Conservation (phyloP, 352 stramenopile species). For the Globisporangium echinulatum region DNA sequence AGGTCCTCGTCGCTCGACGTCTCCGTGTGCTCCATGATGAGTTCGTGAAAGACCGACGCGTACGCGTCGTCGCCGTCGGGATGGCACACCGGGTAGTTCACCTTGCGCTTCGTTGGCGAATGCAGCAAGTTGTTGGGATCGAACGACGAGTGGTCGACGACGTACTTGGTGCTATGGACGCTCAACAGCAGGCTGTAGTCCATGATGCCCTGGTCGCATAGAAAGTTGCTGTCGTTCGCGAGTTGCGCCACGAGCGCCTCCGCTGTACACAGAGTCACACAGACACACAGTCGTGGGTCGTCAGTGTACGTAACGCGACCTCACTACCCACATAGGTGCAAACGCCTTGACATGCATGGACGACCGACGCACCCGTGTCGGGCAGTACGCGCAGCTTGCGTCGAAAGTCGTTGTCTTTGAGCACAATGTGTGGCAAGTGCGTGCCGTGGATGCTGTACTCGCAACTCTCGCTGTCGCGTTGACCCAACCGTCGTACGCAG, state of each 20-base stretch:
- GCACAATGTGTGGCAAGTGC: constrained; percentile 69
- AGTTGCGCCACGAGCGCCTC: constrained; percentile 59
- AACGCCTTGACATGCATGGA: neutral
- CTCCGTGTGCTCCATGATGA: constrained; percentile 22
- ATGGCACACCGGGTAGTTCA: constrained; percentile 68
- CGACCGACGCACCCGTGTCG: constrained; percentile 25
- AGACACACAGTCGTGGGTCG: neutral
- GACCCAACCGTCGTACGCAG: too few species aligned
- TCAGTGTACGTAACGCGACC: neutral
- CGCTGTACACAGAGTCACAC: constrained; percentile 14
- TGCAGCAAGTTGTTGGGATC: constrained; percentile 27
- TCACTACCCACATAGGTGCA: neutral
- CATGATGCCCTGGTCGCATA: constrained; percentile 80
- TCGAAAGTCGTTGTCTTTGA: constrained; percentile 87
- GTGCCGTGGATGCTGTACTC: constrained; percentile 74
- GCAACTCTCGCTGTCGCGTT: constrained; percentile 37
- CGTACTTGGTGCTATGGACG: constrained; percentile 82
- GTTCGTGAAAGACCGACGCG: constrained; percentile 25
- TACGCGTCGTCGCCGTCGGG: constrained; percentile 43
- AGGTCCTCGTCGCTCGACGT: constrained; percentile 45
- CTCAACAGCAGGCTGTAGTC: constrained; percentile 87
- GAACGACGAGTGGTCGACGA: constrained; percentile 55
- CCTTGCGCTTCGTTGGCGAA: constrained; percentile 64
- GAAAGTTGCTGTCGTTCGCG: constrained; percentile 63
- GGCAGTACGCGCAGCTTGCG: constrained; percentile 70